phyloP scores from a whole-genome alignment of 1,284 basidiomycete genomes.

The Phenoliferia sp. region DNA sequence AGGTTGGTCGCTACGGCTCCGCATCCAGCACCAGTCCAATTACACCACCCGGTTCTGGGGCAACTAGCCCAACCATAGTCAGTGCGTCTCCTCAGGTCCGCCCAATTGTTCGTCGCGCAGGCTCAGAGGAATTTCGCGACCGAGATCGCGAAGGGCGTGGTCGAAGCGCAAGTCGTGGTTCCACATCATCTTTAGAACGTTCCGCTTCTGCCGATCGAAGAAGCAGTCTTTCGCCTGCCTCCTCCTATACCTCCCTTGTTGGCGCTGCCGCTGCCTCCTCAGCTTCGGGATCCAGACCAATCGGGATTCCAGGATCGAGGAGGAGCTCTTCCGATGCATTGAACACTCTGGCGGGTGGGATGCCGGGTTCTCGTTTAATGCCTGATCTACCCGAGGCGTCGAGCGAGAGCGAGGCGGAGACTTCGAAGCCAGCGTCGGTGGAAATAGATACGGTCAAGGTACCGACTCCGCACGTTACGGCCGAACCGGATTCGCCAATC shows the following conservation, averaged over 20 bases:
- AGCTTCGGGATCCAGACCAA: neutral
- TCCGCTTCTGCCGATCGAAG: constrained; percentile 18
- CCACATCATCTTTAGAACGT: constrained; percentile 26
- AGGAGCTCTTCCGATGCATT: constrained; percentile 1
- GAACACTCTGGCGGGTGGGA: neutral
- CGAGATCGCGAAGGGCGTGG: constrained; percentile 14
- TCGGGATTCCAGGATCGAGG: constrained; percentile 12
- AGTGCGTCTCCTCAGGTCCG: neutral
- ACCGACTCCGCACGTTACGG: no score
- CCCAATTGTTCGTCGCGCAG: neutral
- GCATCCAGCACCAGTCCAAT: neutral
- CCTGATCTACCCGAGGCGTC: constrained; percentile 4
- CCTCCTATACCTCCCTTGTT: constrained; percentile 7
- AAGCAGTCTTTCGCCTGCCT: constrained; percentile 26
- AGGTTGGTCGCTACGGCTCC: neutral
- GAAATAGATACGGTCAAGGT: neutral
- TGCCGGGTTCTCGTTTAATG: neutral
- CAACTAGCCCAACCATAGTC: neutral
- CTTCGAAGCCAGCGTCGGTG: neutral
- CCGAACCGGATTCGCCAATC: neutral
- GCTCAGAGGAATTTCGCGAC: neutral
- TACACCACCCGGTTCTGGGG: neutral
- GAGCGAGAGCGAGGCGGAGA: constrained; percentile 15
- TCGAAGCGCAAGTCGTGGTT: constrained; percentile 23
- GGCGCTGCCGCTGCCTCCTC: neutral